Evolutionary conservation across 2,329 filamentous ascomycete genomes (phyloP).

Genomic region (Exophiala sp.): DNA sequence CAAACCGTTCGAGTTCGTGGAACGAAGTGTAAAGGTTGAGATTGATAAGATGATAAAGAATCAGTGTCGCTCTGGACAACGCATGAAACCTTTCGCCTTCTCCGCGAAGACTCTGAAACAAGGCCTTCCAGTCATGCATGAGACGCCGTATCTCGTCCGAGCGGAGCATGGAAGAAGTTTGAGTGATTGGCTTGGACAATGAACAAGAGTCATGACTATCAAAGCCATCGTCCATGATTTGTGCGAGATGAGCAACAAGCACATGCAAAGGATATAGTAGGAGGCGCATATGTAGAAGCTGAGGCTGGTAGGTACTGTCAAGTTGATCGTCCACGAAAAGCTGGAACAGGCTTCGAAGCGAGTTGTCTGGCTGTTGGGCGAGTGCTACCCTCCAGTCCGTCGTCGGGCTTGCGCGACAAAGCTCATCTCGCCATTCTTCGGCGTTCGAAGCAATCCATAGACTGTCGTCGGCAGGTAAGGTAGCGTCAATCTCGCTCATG

Average conservation of each 20-base stretch:
- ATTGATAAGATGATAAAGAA: background rate
- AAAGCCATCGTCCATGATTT: background rate
- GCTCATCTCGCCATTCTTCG: background rate
- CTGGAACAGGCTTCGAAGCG: background rate
- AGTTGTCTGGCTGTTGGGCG: background rate
- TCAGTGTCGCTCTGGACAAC: background rate
- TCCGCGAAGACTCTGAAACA: background rate
- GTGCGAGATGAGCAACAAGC: background rate
- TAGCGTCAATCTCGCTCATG: background rate
- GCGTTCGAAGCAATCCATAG: background rate
- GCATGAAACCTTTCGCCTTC: background rate
- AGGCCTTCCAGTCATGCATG: background rate
- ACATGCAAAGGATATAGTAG: slow-evolving; percentile 3
- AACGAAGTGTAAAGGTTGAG: background rate
- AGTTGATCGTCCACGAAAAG: background rate
- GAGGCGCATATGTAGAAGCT: background rate
- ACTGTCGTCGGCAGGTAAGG: background rate
- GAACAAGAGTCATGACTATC: too few species aligned
- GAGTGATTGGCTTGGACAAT: background rate
- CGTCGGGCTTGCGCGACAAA: background rate
- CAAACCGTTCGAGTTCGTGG: background rate
- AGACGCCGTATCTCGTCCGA: background rate
- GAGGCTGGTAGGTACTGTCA: background rate
- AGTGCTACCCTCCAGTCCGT: background rate
- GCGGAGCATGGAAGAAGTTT: background rate